These are phyloP conservation scores for Hyaloperonospora brassicae DNA, from an alignment of 352 stramenopile genomes.

Conservation along the genomic window DNA sequence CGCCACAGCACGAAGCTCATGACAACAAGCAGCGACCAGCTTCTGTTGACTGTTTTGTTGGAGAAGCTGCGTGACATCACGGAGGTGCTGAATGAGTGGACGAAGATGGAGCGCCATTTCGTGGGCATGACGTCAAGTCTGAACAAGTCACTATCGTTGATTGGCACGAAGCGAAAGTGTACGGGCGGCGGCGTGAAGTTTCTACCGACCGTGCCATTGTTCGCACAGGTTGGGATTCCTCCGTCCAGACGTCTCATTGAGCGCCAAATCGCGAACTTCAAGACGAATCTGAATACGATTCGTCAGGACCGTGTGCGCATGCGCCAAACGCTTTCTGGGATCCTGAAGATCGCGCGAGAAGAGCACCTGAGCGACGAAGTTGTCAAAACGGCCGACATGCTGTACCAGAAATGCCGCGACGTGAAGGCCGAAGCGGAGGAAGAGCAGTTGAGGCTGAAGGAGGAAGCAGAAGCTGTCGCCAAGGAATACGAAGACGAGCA, in stretches of 20 bases:
- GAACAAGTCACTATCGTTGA: slow-evolving; percentile 37
- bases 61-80: slow-evolving; percentile 60
- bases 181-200: slow-evolving; percentile 17
- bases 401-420: slow-evolving; percentile 49
- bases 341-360: slow-evolving; percentile 54
- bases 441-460: slow-evolving; percentile 24
- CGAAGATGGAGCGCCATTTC: slow-evolving; percentile 65
- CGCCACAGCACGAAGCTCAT: slow-evolving; percentile 59
- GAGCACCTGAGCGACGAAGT: slow-evolving; percentile 54
- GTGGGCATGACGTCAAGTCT: slow-evolving; percentile 51
- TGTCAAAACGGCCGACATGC: slow-evolving; percentile 39
- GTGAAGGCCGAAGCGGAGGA: slow-evolving; percentile 46
- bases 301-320: slow-evolving; percentile 37
- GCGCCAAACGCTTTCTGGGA: slow-evolving; percentile 40
- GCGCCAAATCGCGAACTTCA: slow-evolving; percentile 63
- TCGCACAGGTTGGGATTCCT: slow-evolving; percentile 52
- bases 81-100: slow-evolving; percentile 59
- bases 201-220: slow-evolving; percentile 33
- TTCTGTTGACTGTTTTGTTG: slow-evolving; percentile 62
- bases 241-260: slow-evolving; percentile 58
- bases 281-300: slow-evolving; percentile 45
- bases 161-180: slow-evolving; percentile 41
- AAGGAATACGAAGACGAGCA: slow-evolving; percentile 13
- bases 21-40: slow-evolving; percentile 57
- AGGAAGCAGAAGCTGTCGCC: slow-evolving; percentile 19